Base-by-base conservation (phyloP, 164 flowering plant genomes). In the Paratinospora sagittata region DNA sequence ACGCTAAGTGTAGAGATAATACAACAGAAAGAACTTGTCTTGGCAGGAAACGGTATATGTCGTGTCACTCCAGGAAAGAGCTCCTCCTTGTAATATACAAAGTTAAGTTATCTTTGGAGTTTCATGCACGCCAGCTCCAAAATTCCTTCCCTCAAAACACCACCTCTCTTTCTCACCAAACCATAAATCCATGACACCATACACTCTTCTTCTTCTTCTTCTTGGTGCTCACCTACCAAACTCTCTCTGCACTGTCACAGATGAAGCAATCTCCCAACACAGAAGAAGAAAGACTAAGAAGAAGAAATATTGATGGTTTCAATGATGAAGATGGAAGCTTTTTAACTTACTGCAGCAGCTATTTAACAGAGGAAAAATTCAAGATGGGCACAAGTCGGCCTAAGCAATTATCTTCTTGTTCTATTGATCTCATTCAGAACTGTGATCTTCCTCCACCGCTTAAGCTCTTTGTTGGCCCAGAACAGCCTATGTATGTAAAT, bases 361-460 rank as follows among this genome's bases (percentile, higher is more conserved):
- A 14, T n/a, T 14, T n/a, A 27, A 60, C 65, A n/a, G 58, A 39
- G 5, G 66, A 43, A 41, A 60, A 73, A 6, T 57, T 39, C 34
- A 30, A 30, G 27, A 36, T 19, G 52, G 33, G 47, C 47, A 43
- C 37, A 27, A 70, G 33, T 30, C 72, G 71, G 70, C 47, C 27
- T 27, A 0, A 0, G 36, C 62, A 21, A 58, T 47, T 75, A 65
- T 3, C 70, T 70, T 27, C 37, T 74, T 10, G 61, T 0, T 21
- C 6, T 9, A 9, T 70, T 19, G 81, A 79, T 24, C 80, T 85
- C 26, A 70, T 86, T 75, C 89, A 83, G 71, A 86, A 86, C 58
- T 86, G 89, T 52, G 89, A 84, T 75, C 77, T 86, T 21, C 89
- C 87, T 55, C 87, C 87, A 6, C 89, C 89, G 0, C 0, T 64